Conservation (phyloP, 2,329 filamentous ascomycete species). For the Fusarium sp. region DNA sequence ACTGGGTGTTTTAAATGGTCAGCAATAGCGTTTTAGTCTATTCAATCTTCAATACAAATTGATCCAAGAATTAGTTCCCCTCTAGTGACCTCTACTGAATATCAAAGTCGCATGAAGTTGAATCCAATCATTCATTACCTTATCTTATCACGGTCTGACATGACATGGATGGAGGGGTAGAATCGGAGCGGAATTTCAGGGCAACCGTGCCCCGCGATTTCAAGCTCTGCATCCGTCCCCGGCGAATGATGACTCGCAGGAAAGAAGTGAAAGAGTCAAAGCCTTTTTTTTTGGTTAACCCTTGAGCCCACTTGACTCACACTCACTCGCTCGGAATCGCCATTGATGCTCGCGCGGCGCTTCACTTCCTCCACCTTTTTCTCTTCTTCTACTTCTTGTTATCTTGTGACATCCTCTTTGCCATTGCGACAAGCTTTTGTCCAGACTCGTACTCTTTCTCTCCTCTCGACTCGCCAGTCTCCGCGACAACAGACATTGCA, state of each 20-base stretch:
- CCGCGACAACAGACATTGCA: conserved; percentile 4
- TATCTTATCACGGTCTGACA: conserved; percentile 1
- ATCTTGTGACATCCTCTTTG: conserved; percentile 9
- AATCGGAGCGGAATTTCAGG: conserved; percentile 30
- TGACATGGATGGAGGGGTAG: conserved; percentile 31
- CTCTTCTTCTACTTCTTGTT: conserved; percentile 31
- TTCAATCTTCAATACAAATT: conserved; percentile 29
- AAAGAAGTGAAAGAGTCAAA: conserved; percentile 27
- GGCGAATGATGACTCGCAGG: conserved; percentile 33
- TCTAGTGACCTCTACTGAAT: not conserved
- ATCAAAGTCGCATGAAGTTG: not conserved
- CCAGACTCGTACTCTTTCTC: conserved; percentile 2
- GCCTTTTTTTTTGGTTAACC: conserved; percentile 40
- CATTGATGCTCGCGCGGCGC: conserved; percentile 43
- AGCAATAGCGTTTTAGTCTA: conserved; percentile 24
- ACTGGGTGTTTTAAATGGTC: conserved; percentile 6
- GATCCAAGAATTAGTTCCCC: not conserved
- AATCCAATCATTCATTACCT: not conserved
- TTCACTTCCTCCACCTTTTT: conserved; percentile 36
- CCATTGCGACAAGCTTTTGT: conserved; percentile 12
- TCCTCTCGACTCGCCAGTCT: not conserved
- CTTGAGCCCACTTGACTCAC: conserved; percentile 45
- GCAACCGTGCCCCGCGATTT: conserved; percentile 33
- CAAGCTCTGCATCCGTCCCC: conserved; percentile 1
- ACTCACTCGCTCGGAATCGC: conserved; percentile 30